Evolutionary conservation across 2,329 filamentous ascomycete genomes (phyloP), one percentile per base, ranked within the genome.

Genomic region (Pseudogymnoascus sp.): DNA sequence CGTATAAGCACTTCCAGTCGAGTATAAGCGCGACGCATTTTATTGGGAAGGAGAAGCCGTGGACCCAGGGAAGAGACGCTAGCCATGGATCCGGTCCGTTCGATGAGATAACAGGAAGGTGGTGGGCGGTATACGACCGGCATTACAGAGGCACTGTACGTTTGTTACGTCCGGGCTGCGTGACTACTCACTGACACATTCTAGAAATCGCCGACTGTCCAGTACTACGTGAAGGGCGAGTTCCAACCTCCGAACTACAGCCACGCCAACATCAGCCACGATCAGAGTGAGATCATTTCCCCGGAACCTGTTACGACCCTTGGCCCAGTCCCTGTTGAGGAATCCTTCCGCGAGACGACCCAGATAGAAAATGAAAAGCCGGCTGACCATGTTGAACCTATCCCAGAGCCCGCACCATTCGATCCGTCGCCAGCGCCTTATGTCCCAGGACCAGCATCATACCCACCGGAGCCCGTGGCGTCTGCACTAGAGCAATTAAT

Each of bases 61-160:
- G 95, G 95, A 82, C 83, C 21, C 77, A 85, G 65, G 87, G 86
- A 38, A 82, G 87, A 68, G 73, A 82, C 59, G 78, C 80, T 7
- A 78, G 79, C 61, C 78, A 78, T 59, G 84, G 83, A 34, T 77
- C 78, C 56, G 82, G 82, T 1, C 87, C 89, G 0, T 96, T 93
- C 73, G 87, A 90, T 72, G 89, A 97, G 76, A 88, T 97, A 79
- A 78, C 92, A 44, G 88, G 86, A 65, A 85, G 86, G 71, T 99
- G 95, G 95, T 99, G 93, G 93, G 85, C 91, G 50, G 89, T 96
- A 44, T 96, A 96, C 73, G 93, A 97, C 76, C 82, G 85, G 66
- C 93, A 97, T 78, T 93, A 96, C 73, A 82, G 83, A 67, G 73
- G 74, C 69, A 71, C 78, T 66, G 84, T 86, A 73, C 62, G 71